Conservation (phyloP, 163 green algal species). For the Trebouxia gelatinosa region DNA sequence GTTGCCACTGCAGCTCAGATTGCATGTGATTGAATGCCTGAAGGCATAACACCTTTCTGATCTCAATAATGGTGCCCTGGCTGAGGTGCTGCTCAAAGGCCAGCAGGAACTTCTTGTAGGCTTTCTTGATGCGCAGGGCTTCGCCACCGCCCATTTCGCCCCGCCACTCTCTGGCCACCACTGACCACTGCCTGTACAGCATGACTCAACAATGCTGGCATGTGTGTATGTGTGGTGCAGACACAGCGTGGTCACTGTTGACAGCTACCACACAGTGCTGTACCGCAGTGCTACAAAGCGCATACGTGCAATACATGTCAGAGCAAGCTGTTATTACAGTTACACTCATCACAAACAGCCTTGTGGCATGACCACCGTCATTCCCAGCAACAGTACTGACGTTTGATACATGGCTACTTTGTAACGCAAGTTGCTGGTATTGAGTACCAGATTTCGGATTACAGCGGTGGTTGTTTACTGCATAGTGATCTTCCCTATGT, state of each 20-base stretch:
- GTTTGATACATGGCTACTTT: no score
- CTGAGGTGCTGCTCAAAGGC: slow-evolving; percentile 26
- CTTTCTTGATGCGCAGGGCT: not conserved
- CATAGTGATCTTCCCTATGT: no score
- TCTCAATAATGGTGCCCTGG: not conserved
- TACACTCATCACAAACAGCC: no score
- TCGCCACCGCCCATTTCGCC: not conserved
- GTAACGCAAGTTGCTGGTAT: no score
- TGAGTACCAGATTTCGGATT: no score
- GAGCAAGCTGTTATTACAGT: no score
- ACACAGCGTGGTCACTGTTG: slow-evolving; percentile 64
- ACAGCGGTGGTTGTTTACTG: no score
- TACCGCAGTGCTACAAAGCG: no score
- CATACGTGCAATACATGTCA: no score
- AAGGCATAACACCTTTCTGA: slow-evolving; percentile 9
- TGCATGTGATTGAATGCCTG: not conserved
- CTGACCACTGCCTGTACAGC: slow-evolving; percentile 22
- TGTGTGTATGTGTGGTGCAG: slow-evolving; percentile 74
- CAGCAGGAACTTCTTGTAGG: slow-evolving; percentile 22
- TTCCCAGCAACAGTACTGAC: no score
- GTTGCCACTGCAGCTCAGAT: not conserved
- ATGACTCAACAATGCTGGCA: slow-evolving; percentile 55
- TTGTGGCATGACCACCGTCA: no score
- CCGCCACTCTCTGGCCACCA: slow-evolving; percentile 13
- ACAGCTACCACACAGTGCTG: no score